Evolutionary conservation across 106 monocot species (phyloP).

Genomic region (Triglochin maritima): DNA sequence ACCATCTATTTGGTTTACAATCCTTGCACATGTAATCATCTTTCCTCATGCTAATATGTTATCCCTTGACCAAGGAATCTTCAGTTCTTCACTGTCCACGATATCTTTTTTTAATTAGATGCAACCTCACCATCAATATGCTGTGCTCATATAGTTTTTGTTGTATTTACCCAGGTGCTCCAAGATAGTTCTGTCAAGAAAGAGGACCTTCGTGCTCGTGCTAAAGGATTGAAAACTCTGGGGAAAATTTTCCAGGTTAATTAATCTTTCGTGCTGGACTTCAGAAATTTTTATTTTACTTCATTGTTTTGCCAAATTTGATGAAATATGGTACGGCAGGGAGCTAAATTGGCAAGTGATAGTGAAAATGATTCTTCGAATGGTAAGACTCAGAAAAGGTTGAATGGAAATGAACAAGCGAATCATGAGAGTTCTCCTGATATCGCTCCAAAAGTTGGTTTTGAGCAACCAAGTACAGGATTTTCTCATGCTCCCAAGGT

Average conservation of each 20-base stretch:
- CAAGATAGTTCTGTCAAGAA: slow-evolving; percentile 60
- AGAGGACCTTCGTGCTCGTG: slow-evolving; percentile 89
- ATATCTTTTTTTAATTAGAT: no score
- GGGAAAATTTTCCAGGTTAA: slow-evolving; percentile 95
- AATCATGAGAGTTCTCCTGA: not conserved
- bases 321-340: not conserved
- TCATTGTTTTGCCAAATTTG: not conserved
- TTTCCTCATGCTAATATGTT: no score
- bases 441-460: not conserved
- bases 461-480: not conserved
- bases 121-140: no score
- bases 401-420: slow-evolving; percentile 1
- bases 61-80: no score
- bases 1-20: no score
- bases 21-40: no score
- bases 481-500: not conserved
- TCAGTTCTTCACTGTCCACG: no score
- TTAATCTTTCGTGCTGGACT: not conserved
- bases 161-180: slow-evolving; percentile 47
- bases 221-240: slow-evolving; percentile 86
- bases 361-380: not conserved
- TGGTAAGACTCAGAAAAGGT: not conserved
- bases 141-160: no score
- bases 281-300: not conserved
- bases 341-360: not conserved